These are phyloP conservation scores for Fibroporia radiculosa DNA, from an alignment of 768 basidiomycete genomes.

Conservation along the genomic window DNA sequence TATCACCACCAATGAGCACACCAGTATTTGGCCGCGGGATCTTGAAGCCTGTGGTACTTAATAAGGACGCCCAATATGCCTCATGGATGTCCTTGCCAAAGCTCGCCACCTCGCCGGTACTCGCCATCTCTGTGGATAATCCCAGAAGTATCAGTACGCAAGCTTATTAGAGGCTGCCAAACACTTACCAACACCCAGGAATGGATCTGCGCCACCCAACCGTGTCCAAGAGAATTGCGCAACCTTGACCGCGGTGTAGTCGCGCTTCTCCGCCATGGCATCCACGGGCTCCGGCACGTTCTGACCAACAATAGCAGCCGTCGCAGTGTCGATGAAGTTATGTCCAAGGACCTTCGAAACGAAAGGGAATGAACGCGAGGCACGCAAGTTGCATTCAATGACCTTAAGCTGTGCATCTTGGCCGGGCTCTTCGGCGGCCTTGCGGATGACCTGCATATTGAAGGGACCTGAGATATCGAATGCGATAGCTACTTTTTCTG, in stretches of 20 bases:
- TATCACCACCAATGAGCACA: constrained; percentile 88
- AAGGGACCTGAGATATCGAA: constrained; percentile 97
- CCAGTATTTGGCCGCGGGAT: constrained; percentile 79
- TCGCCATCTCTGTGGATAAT: constrained; percentile 78
- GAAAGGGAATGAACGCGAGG: constrained; percentile 98
- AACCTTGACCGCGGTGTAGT: constrained; percentile 95
- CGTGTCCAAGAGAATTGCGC: constrained; percentile 99
- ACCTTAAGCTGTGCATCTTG: constrained; percentile 79
- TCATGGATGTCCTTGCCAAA: constrained; percentile 93
- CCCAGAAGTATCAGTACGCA: constrained; percentile 1
- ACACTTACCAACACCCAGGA: constrained; percentile 89
- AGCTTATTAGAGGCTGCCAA: neutral
- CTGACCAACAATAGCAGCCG: constrained; percentile 76
- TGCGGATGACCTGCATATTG: constrained; percentile 99
- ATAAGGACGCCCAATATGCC: constrained; percentile 93
- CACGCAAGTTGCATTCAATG: constrained; percentile 97
- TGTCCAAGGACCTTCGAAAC: constrained; percentile 96
- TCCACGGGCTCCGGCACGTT: constrained; percentile 89
- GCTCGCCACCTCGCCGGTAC: constrained; percentile 94
- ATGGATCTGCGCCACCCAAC: constrained; percentile 91
- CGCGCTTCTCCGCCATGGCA: constrained; percentile 80
- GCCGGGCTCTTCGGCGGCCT: constrained; percentile 42
- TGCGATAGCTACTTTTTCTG: constrained; percentile 88
- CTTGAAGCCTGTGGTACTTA: constrained; percentile 94
- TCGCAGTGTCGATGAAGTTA: constrained; percentile 95